phyloP scores from a whole-genome alignment of 352 stramenopile species.

The Nothophytophthora sp. region DNA sequence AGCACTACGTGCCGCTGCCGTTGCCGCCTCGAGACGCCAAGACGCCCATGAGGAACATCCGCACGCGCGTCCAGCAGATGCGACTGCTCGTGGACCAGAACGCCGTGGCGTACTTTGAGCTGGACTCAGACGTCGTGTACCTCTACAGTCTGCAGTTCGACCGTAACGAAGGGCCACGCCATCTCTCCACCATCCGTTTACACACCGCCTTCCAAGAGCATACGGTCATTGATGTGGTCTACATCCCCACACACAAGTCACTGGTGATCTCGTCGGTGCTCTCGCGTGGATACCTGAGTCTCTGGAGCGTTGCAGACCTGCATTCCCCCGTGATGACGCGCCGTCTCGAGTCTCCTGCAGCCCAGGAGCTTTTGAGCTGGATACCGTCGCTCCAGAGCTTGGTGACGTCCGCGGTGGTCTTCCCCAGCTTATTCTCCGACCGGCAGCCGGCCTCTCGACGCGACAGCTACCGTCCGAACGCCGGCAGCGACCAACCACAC shows the following conservation, averaged over 20 bases:
- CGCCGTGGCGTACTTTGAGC: slow-evolving; percentile 73
- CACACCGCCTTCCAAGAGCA: slow-evolving; percentile 82
- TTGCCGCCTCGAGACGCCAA: slow-evolving; percentile 44
- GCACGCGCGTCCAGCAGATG: slow-evolving; percentile 55
- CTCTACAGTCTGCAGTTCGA: slow-evolving; percentile 68
- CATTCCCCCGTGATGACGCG: slow-evolving; percentile 62
- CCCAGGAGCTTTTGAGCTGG: slow-evolving; percentile 64
- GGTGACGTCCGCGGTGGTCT: slow-evolving; percentile 47
- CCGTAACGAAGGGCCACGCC: slow-evolving; percentile 54
- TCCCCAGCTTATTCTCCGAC: slow-evolving; percentile 28
- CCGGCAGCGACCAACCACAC: slow-evolving; percentile 21
- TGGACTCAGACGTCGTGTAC: slow-evolving; percentile 64
- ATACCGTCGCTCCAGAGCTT: slow-evolving; percentile 53
- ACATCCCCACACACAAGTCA: slow-evolving; percentile 41
- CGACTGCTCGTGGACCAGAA: slow-evolving; percentile 45
- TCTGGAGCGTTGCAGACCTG: slow-evolving; percentile 57
- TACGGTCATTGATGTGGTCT: slow-evolving; percentile 54
- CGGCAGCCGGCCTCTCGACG: slow-evolving; percentile 12
- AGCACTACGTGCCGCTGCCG: slow-evolving; percentile 38
- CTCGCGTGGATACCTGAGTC: slow-evolving; percentile 47
- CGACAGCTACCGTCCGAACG: slow-evolving; percentile 36
- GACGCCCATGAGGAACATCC: slow-evolving; percentile 49
- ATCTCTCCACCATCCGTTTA: slow-evolving; percentile 64
- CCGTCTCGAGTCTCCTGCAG: slow-evolving; percentile 51
- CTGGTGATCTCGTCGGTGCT: slow-evolving; percentile 66